Evolutionary conservation across 495 filamentous ascomycete genomes (phyloP), one percentile per base, ranked within the genome.

Genomic region (Ascodesmis nigricans): DNA sequence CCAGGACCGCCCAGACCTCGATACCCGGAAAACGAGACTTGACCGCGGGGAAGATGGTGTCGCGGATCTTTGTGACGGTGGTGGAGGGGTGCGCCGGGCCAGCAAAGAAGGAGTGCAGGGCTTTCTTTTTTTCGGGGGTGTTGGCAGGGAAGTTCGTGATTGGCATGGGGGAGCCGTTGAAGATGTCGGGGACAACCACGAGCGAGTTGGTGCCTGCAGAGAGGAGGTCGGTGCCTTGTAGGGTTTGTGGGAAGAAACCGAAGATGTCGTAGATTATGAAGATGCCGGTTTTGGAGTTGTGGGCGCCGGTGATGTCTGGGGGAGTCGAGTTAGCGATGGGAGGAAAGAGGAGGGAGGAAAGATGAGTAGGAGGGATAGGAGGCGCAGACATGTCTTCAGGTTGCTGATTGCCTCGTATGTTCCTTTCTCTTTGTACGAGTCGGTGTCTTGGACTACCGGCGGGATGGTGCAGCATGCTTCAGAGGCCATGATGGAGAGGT

Each of bases 1-100:
- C 84, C n/a, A 93, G 52, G 38, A 80, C 62, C n/a, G 62, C 81
- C 80, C 79, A 92, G 19, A 65, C 71, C 46, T 72, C 60, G 45
- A 90, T 70, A 19, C 55, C 54, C 9, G 64, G 60, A 58, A 64
- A 56, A 57, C 58, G 64, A 43, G 47, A 59, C 44, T 52, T 49
- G 22, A 78, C 46, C 17, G 8, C 24, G 33, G 64, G 58, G n/a
- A n/a, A n/a, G 40, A 69, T 55, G 36, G 84, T 57, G 38, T 75
- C 58, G 4, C 55, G 61, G 37, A 91, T 62, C 43, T 68, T 68
- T 33, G 56, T 58, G 11, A 74, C 66, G n/a, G 67, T 73, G 26
- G 63, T 65, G 2, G 60, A 59, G 0, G 77, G 70, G 0, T 69
- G 65, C 13, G 69, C 77, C 43, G 68, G 59, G 42, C 64, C 75